Conservation (phyloP, 2,329 filamentous ascomycete genomes). For the Knoxdaviesia proteae region DNA sequence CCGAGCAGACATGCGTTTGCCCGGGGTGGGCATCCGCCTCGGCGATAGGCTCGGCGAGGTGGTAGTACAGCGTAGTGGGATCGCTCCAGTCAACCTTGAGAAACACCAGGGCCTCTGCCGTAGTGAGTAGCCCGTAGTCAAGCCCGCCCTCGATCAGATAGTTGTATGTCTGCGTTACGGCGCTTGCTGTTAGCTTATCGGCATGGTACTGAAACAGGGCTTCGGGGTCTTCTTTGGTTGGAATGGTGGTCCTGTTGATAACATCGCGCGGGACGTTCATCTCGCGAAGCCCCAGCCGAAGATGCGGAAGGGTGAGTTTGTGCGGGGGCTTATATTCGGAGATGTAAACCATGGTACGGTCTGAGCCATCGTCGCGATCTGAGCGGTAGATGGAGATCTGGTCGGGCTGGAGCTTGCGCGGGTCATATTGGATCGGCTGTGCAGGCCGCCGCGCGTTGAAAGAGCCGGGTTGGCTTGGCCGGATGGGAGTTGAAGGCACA, state of each 20-base stretch:
- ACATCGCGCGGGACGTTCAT: constrained; percentile 21
- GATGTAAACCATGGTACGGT: constrained; percentile 10
- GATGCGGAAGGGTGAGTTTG: constrained; percentile 21
- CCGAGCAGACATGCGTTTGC: constrained; percentile 4
- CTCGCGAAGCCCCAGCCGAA: constrained; percentile 18
- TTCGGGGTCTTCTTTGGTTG: constrained; percentile 9
- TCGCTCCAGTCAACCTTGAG: constrained; percentile 14
- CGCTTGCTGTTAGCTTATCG: constrained; percentile 14
- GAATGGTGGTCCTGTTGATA: constrained; percentile 9
- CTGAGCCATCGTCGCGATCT: background rate
- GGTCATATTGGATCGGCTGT: constrained; percentile 1
- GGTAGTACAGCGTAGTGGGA: constrained; percentile 11
- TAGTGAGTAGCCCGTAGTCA: constrained; percentile 21
- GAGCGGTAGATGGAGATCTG: constrained; percentile 12
- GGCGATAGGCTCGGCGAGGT: constrained; percentile 9
- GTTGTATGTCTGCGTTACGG: constrained; percentile 24
- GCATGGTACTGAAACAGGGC: constrained; percentile 14
- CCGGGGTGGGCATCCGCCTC: constrained; percentile 6
- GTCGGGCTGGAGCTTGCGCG: constrained; percentile 9
- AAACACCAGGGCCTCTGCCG: constrained; percentile 21
- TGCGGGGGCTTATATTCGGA: constrained; percentile 25
- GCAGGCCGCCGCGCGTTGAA: too few relatives aligned
- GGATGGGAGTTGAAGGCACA: too few relatives aligned
- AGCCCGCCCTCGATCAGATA: constrained; percentile 27
- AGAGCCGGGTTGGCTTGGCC: too few relatives aligned